These are phyloP conservation scores for Umbelopsis sp. DNA, from an alignment of 371 early-diverging fungal genomes.

Conservation along the genomic window DNA sequence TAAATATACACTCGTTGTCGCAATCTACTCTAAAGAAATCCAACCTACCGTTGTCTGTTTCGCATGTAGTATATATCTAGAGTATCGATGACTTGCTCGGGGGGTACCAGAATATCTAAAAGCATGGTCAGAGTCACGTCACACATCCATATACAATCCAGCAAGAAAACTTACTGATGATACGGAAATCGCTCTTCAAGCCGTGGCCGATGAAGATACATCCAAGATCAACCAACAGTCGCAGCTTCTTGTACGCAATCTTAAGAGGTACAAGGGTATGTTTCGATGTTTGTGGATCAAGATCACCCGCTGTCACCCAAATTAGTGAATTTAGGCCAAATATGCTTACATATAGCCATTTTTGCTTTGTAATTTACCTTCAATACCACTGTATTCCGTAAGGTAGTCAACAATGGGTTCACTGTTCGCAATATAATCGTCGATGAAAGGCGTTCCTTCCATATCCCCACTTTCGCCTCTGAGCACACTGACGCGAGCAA, in stretches of 20 bases:
- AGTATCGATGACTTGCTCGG: conserved; percentile 88
- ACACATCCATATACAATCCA: not conserved
- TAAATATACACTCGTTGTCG: not conserved
- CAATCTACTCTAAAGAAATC: not conserved
- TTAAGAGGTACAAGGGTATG: conserved; percentile 87
- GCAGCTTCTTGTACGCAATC: conserved; percentile 86
- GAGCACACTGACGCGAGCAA: conserved; percentile 91
- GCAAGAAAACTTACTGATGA: conserved; percentile 62
- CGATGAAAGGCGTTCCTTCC: conserved; percentile 87
- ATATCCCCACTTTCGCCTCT: conserved; percentile 75
- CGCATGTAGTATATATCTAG: conserved; percentile 87
- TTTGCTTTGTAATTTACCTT: conserved; percentile 36
- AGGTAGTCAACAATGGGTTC: conserved; percentile 89
- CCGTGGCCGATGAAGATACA: conserved; percentile 95
- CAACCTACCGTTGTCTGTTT: conserved; percentile 65
- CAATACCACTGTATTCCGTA: conserved; percentile 92
- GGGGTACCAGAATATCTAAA: conserved; percentile 82
- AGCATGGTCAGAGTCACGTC: not conserved
- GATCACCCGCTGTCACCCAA: conserved; percentile 64
- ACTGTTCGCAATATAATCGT: conserved; percentile 88
- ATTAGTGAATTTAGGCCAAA: not conserved
- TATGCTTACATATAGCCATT: conserved; percentile 5
- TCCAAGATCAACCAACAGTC: conserved; percentile 84
- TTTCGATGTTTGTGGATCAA: conserved; percentile 71
- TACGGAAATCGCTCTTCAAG: conserved; percentile 90